Evolutionary conservation across 805 yeast species (phyloP).

Genomic region (Starmerella bacillaris): DNA sequence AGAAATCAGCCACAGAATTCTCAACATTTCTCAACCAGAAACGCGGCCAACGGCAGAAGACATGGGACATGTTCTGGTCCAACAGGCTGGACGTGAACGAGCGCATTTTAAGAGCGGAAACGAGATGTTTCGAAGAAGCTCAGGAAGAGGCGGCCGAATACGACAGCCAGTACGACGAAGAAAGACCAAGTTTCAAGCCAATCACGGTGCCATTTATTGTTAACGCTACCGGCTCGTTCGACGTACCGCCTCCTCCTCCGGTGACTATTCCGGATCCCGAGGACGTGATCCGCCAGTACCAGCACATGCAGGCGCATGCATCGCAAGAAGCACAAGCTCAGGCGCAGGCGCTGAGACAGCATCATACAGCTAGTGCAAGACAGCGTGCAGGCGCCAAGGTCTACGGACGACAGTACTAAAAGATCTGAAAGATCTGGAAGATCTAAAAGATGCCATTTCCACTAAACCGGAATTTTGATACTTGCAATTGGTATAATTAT

Average conservation of each 20-base stretch:
- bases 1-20: slow-evolving; percentile 15
- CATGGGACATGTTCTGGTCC: slow-evolving; percentile 24
- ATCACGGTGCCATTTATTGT: slow-evolving; percentile 13
- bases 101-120: slow-evolving; percentile 12
- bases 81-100: slow-evolving; percentile 13
- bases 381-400: too few relatives aligned
- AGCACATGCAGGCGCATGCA: slow-evolving; percentile 4
- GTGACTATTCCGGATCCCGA: slow-evolving; percentile 19
- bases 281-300: slow-evolving; percentile 5
- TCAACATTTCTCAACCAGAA: slow-evolving; percentile 16
- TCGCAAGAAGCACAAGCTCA: slow-evolving; percentile 4
- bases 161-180: slow-evolving; percentile 16
- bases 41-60: slow-evolving; percentile 18
- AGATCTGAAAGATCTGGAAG: too few relatives aligned
- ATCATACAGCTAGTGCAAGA: too few relatives aligned
- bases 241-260: slow-evolving; percentile 14
- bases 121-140: slow-evolving; percentile 15
- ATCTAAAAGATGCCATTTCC: too few relatives aligned
- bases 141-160: slow-evolving; percentile 13
- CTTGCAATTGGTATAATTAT: too few relatives aligned
- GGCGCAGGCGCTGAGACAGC: slow-evolving; percentile 1
- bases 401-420: too few relatives aligned
- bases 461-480: too few relatives aligned
- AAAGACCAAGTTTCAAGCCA: slow-evolving; percentile 7
- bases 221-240: slow-evolving; percentile 16